Conservation (phyloP, 2,329 filamentous ascomycete species). For the Fusarium tuaranense region DNA sequence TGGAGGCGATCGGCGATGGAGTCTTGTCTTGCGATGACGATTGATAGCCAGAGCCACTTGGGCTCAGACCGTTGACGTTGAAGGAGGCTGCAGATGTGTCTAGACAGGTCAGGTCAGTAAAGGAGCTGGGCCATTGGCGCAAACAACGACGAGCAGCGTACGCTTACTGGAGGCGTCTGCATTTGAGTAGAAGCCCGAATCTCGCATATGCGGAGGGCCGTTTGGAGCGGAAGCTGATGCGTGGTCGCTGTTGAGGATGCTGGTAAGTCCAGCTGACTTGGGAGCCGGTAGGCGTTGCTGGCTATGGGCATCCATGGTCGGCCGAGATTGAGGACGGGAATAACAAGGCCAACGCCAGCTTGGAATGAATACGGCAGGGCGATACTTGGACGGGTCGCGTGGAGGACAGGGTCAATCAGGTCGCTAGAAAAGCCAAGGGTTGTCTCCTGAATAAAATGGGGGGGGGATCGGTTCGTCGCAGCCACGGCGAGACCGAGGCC, state of each 20-base stretch:
- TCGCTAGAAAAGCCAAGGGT: constrained; percentile 15
- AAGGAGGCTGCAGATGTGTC: constrained; percentile 56
- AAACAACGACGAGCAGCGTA: constrained; percentile 43
- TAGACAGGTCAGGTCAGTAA: constrained; percentile 39
- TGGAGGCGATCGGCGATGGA: constrained; percentile 68
- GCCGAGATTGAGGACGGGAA: constrained; percentile 12
- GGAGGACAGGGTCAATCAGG: constrained; percentile 7
- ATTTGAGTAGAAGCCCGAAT: constrained; percentile 59
- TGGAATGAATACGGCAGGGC: neutral
- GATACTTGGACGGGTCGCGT: constrained; percentile 14
- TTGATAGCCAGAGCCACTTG: constrained; percentile 61
- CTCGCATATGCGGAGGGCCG: constrained; percentile 51
- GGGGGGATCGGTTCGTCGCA: constrained; percentile 10
- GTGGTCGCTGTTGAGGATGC: constrained; percentile 54
- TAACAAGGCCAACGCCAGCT: constrained; percentile 16
- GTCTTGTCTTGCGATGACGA: constrained; percentile 69
- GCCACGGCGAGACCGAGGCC: constrained; percentile 13
- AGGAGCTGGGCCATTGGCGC: constrained; percentile 18
- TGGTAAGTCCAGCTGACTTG: constrained; percentile 53
- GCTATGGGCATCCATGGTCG: constrained; percentile 44
- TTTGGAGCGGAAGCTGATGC: constrained; percentile 40
- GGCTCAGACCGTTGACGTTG: constrained; percentile 53
- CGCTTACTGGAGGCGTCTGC: constrained; percentile 58
- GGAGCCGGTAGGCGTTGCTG: constrained; percentile 44
- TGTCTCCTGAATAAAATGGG: constrained; percentile 18